These are phyloP conservation scores for Batrachochytrium dendrobatidis DNA, from an alignment of 371 early-diverging fungal species.

Conservation along the genomic window DNA sequence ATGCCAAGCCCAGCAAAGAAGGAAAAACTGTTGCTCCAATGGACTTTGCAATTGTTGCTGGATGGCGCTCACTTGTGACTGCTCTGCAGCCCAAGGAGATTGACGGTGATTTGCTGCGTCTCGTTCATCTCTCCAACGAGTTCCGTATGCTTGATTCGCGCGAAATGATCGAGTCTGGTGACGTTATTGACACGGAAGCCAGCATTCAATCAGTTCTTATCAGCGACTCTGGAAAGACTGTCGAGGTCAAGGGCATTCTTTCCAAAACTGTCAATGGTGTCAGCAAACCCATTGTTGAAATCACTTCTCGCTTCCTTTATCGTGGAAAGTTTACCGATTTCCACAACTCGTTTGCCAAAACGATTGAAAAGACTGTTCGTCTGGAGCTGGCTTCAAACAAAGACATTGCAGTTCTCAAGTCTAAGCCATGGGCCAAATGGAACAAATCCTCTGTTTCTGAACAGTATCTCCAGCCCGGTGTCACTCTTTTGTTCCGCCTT, in stretches of 20 bases:
- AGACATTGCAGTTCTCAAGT: constrained; percentile 80
- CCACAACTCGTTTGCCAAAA: constrained; percentile 75
- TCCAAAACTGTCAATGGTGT: constrained; percentile 21
- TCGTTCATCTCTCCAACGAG: constrained; percentile 91
- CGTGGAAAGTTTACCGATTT: constrained; percentile 81
- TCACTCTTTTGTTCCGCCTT: constrained; percentile 75
- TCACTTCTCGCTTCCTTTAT: constrained; percentile 82
- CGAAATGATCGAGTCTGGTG: constrained; percentile 75
- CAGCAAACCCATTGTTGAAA: constrained; percentile 56
- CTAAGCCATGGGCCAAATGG: constrained; percentile 88
- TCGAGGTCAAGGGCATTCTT: constrained; percentile 74
- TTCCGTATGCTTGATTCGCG: constrained; percentile 71
- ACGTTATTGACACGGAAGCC: constrained; percentile 69
- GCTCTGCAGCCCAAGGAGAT: constrained; percentile 90
- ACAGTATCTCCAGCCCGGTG: constrained; percentile 42
- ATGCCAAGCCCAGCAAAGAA: constrained; percentile 41
- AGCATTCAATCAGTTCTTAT: constrained; percentile 67
- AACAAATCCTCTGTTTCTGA: constrained; percentile 32
- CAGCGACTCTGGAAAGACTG: constrained; percentile 83
- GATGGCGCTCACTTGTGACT: constrained; percentile 89
- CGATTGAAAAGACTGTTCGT: constrained; percentile 74
- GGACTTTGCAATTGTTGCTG: constrained; percentile 91
- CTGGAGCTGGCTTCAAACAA: constrained; percentile 66
- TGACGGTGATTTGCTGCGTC: constrained; percentile 84
- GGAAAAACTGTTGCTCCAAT: constrained; percentile 67